Base-by-base conservation (phyloP, 805 yeast genomes). In the Candida dajiaensis region DNA sequence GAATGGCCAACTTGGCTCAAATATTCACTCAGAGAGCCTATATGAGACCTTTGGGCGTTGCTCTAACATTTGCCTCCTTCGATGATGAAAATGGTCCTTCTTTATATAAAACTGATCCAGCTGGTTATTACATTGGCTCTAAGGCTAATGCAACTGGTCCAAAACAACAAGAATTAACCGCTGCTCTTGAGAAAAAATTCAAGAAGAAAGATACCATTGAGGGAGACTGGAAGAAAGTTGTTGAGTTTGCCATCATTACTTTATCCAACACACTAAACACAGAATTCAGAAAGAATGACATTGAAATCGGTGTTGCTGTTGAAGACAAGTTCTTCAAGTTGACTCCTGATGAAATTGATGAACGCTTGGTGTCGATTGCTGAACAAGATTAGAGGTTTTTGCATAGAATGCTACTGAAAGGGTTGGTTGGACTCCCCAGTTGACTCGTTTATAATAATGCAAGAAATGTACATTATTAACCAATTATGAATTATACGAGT, bases 31-130 rank as follows among this genome's bases (percentile, higher is more conserved):
- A 94, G 70, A 78, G 97, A 63, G 98, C 98, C 11, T 92, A 92
- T 68, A 94, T 94, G 98, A 81, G 99, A 68, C 99, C 99, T 22
- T 74, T 89, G 55, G 99, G 99, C 35, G 97, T 92, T 49, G 88
- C 96, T 25, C 75, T 89, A 62, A 89, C 97, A 22, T 84, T 92
- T 60, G 77, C 89, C 48, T 80, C 95, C 40, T 83, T 86, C 47
- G 97, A 89, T 66, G 97, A 89, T 62, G 95, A 84, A 67, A 66
- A 72, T 45, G 99, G 98, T 1, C 97, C 99, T 23, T 80, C 82
- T 58, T 75, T 94, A 50, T 89, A 78, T 72, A 94, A 92, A 72
- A 83, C 94, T 55, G 99, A 94, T 68, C 99, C 99, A 16, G 98
- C 99, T 4, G 99, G 99, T 8, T 92, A 92, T 68, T 94, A 73